Evolutionary conservation across 2,329 filamentous ascomycete species (phyloP), one percentile per base, ranked within the genome.

Genomic region (Phoma herbarum): DNA sequence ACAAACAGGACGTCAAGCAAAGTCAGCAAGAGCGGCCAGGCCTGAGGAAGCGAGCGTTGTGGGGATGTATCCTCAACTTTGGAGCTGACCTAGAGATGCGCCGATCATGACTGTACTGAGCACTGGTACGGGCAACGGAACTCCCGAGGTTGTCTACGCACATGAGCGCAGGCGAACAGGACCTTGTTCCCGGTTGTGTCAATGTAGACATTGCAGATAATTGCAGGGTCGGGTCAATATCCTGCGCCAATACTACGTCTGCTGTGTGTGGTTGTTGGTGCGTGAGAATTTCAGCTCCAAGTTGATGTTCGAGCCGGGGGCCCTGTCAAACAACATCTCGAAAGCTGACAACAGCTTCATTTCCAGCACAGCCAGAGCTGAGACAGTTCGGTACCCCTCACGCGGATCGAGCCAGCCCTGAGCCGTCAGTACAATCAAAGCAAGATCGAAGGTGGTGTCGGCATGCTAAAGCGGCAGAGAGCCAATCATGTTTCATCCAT

Each of bases 401-500:
- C 48, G 39, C 61, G 55, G 55, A 63, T 60, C 43, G 51, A 49
- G 39, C 52, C 46, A 53, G 50, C 44, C 59, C 62, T 58, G 43
- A 52, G 57, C 64, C 57, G 55, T 55, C 57, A 45, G 52, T 31
- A 43, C 57, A 64, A 62, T 66, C 33, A 61, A 65, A 59, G 56
- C 57, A 57, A 62, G 61, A 64, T 57, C 48, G 39, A 57, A 58
- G n/a, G 35, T 56, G 54, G 63, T 52, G 53, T 55, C 62, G 66
- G 68, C 62, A 62, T 52, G 22, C 47, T 51, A 46, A 29, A 46
- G 51, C 46, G 54, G 57, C 45, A 47, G 37, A 47, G 33, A 46
- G 20, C 71, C 71, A 74, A 74, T 74, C 55, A 69, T 31, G 43
- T 48, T 23, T 29, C 31, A 20, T 46, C 22, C 44, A 73, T 69